Evolutionary conservation across 1,284 basidiomycete genomes (phyloP).

Genomic region (Irpex sp.): DNA sequence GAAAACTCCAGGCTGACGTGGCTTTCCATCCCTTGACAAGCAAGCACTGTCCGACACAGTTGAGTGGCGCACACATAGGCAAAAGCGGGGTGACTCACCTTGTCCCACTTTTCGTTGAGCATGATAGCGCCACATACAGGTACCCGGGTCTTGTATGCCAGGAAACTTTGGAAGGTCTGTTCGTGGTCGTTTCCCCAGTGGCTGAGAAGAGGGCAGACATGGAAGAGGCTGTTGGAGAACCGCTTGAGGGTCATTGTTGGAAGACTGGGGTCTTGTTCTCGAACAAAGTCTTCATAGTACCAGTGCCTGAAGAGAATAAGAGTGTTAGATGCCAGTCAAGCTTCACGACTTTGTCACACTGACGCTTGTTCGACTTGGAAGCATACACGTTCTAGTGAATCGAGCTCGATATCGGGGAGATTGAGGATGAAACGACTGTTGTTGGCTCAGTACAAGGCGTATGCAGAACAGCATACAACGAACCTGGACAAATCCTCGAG

Average conservation of each 20-base stretch:
- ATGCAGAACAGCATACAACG: constrained; percentile 12
- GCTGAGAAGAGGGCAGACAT: constrained; percentile 73
- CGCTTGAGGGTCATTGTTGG: constrained; percentile 87
- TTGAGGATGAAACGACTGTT: constrained; percentile 92
- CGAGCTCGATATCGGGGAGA: constrained; percentile 89
- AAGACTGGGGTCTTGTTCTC: constrained; percentile 83
- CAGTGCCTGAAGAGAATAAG: constrained; percentile 67
- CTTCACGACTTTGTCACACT: constrained; percentile 26
- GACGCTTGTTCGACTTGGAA: constrained; percentile 99
- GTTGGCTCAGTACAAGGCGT: constrained; percentile 10
- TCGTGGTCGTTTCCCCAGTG: constrained; percentile 79
- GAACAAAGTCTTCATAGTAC: constrained; percentile 99
- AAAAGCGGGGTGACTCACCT: constrained; percentile 48
- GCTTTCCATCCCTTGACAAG: constrained; percentile 98
- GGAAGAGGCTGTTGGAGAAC: constrained; percentile 93
- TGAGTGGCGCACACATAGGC: constrained; percentile 4
- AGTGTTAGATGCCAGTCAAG: background rate
- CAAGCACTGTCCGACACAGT: constrained; percentile 54
- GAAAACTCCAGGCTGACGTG: constrained; percentile 96
- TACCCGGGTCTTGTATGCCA: constrained; percentile 95
- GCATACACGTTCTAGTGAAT: constrained; percentile 89
- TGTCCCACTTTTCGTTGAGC: constrained; percentile 87
- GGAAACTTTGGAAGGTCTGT: constrained; percentile 76
- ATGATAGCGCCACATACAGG: constrained; percentile 99
- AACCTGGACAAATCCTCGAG: constrained; percentile 88